A percentile compares a stretch with the other conserved stretches of the same genome.
These are phyloP conservation scores for Thielaviopsis punctulata DNA, from an alignment of 2,329 filamentous ascomycete genomes.

Conservation along the genomic window DNA sequence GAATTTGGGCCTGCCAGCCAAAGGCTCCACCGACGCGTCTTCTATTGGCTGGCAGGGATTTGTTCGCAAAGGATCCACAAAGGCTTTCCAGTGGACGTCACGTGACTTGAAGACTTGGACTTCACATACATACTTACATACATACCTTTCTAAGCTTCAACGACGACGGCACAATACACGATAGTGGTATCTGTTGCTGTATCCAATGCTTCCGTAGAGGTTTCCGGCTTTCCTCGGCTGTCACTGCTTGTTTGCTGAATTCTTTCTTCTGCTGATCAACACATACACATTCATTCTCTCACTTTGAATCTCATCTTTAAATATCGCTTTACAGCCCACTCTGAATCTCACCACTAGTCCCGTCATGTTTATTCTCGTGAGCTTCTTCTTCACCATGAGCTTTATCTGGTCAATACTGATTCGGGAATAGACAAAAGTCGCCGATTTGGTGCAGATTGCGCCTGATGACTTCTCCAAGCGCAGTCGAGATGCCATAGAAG, in stretches of 20 bases:
- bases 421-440: conserved; percentile 59
- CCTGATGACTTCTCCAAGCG: conserved; percentile 77
- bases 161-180: not conserved
- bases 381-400: conserved; percentile 11
- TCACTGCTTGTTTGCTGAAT: too few species aligned
- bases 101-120: not conserved
- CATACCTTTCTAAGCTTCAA: not conserved
- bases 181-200: not conserved
- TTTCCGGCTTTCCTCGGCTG: too few species aligned
- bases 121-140: too few species aligned
- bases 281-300: too few species aligned
- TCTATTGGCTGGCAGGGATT: not conserved
- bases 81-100: not conserved
- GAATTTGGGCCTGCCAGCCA: too few species aligned
- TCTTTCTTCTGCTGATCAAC: too few species aligned
- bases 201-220: too few species aligned
- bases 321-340: too few species aligned
- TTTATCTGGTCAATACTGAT: conserved; percentile 2
- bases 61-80: not conserved
- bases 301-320: too few species aligned
- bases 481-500: conserved; percentile 72
- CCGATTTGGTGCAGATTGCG: conserved; percentile 83
- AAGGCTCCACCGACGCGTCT: not conserved
- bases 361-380: conserved; percentile 35
- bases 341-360: not conserved